Conservation (phyloP, 495 filamentous ascomycete species). For the Hapsidospora chrysogenum region DNA sequence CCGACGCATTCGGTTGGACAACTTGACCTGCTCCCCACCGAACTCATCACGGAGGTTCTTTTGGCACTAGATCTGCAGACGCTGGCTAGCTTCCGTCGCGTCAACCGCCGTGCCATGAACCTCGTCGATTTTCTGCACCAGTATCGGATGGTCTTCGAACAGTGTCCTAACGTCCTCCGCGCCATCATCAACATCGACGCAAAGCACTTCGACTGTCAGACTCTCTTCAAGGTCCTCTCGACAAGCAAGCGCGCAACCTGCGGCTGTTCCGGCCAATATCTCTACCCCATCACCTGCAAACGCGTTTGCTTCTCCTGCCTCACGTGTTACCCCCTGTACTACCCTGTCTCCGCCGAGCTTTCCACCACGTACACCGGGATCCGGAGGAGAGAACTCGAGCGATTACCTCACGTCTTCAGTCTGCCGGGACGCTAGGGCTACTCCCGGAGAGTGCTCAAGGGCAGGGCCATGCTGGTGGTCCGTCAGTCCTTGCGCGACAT, state of each 20-base stretch:
- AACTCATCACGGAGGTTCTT: slow-evolving; percentile 7
- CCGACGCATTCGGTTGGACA: slow-evolving; percentile 3
- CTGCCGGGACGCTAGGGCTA: slow-evolving; percentile 4
- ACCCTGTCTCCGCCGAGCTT: slow-evolving; percentile 6
- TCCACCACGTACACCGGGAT: slow-evolving; percentile 3
- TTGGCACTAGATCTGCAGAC: slow-evolving; percentile 6
- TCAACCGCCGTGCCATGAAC: slow-evolving; percentile 9
- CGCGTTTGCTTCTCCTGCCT: slow-evolving; percentile 23
- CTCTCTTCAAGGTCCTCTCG: slow-evolving; percentile 13
- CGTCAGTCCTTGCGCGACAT: slow-evolving; percentile 1
- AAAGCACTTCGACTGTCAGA: slow-evolving; percentile 10
- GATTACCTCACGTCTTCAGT: slow-evolving; percentile 4
- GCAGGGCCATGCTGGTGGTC: not conserved
- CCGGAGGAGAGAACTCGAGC: not conserved
- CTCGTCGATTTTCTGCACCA: slow-evolving; percentile 9
- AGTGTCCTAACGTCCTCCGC: slow-evolving; percentile 11
- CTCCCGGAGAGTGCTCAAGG: not conserved
- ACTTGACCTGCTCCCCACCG: slow-evolving; percentile 9
- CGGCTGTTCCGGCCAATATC: slow-evolving; percentile 16
- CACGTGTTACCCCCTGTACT: slow-evolving; percentile 7
- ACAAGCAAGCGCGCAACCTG: slow-evolving; percentile 17
- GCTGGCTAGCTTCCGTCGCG: slow-evolving; percentile 9
- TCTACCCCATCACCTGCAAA: slow-evolving; percentile 20
- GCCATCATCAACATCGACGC: slow-evolving; percentile 14
- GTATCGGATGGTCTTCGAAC: slow-evolving; percentile 4